Evolutionary conservation across 139 green algal species (phyloP).

Genomic region (Chlorella sorokiniana): DNA sequence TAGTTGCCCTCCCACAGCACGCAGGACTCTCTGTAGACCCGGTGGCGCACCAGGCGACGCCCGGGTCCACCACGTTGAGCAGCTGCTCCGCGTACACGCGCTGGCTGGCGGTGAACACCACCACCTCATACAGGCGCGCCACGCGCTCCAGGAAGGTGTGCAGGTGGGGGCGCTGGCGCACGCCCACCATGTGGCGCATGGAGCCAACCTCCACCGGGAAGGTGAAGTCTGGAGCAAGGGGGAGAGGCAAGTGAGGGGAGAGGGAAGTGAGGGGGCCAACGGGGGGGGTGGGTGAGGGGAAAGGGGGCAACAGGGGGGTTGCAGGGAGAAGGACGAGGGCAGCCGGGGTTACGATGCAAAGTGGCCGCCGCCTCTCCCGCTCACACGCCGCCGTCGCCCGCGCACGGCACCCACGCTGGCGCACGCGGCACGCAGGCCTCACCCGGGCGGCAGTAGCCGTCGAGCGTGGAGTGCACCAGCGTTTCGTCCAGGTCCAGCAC

Average conservation of each 20-base stretch:
- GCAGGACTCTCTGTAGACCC: constrained; percentile 92
- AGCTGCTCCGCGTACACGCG: constrained; percentile 83
- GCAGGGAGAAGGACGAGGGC: no score
- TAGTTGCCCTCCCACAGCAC: constrained; percentile 96
- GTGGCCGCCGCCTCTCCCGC: no score
- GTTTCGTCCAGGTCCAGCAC: constrained; percentile 98
- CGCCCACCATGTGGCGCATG: constrained; percentile 76
- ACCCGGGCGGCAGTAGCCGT: constrained; percentile 51
- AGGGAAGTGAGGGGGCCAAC: no score
- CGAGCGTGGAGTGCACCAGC: constrained; percentile 89
- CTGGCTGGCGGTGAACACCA: constrained; percentile 85
- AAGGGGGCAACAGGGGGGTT: no score
- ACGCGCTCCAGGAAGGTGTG: constrained; percentile 71
- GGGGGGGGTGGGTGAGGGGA: no score
- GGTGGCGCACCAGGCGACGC: constrained; percentile 77
- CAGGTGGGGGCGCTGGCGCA: constrained; percentile 73
- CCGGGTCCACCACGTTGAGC: constrained; percentile 81
- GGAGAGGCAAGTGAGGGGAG: background rate
- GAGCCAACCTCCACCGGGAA: constrained; percentile 79
- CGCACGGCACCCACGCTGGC: no score
- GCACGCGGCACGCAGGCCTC: background rate
- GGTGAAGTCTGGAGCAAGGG: constrained; percentile 62
- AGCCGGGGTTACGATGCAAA: no score
- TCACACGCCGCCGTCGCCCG: no score
- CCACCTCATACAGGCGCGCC: constrained; percentile 77